These are phyloP conservation scores for Chenopodium album DNA, from an alignment of 148 eudicot genomes.

Conservation along the genomic window DNA sequence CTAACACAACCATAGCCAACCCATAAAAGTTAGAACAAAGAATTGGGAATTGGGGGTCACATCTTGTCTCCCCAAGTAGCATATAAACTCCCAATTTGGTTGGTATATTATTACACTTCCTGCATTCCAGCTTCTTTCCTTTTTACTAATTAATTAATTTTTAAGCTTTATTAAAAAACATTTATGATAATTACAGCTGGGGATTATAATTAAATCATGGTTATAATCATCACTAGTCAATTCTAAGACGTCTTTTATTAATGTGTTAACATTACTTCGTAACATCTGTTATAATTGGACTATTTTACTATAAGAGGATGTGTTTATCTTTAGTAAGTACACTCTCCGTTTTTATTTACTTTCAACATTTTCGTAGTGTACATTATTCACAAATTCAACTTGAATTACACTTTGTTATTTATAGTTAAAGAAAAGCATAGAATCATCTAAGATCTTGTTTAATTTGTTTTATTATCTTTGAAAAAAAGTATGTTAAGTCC, in stretches of 20 bases:
- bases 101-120: background rate
- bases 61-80: background rate
- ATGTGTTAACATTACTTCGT: background rate
- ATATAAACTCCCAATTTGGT: background rate
- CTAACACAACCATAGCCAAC: background rate
- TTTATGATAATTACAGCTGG: background rate
- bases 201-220: too few relatives aligned
- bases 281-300: too few relatives aligned
- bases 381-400: too few relatives aligned
- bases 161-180: too few relatives aligned
- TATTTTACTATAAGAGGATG: background rate
- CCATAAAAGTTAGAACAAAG: background rate
- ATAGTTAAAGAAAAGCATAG: too few relatives aligned
- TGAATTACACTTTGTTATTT: too few relatives aligned
- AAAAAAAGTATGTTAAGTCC: too few relatives aligned
- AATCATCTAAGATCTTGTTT: too few relatives aligned
- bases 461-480: too few relatives aligned
- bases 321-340: background rate
- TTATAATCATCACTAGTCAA: background rate
- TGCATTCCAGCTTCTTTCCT: background rate
- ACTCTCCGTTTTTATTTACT: too few relatives aligned
- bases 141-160: background rate
- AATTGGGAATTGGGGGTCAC: background rate
- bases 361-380: too few relatives aligned
- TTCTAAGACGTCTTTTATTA: background rate